A percentile compares a stretch with the other conserved stretches of the same genome.
Evolutionary conservation across 2,329 filamentous ascomycete species (phyloP).

Genomic region (Colletotrichum sojae): DNA sequence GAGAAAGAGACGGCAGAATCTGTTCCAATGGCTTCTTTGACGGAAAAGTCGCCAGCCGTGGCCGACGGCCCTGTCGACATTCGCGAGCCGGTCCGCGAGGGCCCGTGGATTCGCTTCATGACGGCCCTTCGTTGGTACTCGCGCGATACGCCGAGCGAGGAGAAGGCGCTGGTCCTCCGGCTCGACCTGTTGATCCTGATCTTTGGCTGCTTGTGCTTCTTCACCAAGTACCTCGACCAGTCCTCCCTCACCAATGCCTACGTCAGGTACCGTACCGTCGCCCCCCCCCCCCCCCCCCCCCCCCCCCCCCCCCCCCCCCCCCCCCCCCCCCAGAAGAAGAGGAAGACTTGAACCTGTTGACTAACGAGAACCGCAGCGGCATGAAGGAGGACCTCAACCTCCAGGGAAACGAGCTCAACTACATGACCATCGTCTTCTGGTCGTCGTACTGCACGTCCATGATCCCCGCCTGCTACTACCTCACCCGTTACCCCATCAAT

Average conservation of each 20-base stretch:
- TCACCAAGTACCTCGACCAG: slow-evolving; percentile 57
- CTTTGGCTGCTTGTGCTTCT: slow-evolving; percentile 56
- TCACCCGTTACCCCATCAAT: slow-evolving; percentile 55
- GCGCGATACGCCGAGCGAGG: slow-evolving; percentile 47
- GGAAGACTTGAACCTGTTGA: no score
- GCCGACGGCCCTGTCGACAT: slow-evolving; percentile 11
- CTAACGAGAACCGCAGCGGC: slow-evolving; percentile 46
- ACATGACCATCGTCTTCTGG: slow-evolving; percentile 50
- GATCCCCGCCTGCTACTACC: slow-evolving; percentile 56
- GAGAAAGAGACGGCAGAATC: neutral
- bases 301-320: neutral
- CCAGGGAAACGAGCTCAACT: slow-evolving; percentile 52
- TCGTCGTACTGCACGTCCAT: slow-evolving; percentile 57
- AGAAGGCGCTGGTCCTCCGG: slow-evolving; percentile 53
- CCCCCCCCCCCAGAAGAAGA: neutral
- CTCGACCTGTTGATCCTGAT: slow-evolving; percentile 55
- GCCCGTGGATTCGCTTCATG: slow-evolving; percentile 47
- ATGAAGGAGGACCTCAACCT: slow-evolving; percentile 54
- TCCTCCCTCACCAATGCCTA: slow-evolving; percentile 55
- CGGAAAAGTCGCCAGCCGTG: slow-evolving; percentile 30
- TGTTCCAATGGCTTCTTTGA: slow-evolving; percentile 19
- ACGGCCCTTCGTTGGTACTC: slow-evolving; percentile 52
- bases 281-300: neutral
- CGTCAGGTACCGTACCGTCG: slow-evolving; percentile 49
- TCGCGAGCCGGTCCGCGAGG: slow-evolving; percentile 1